Conservation (phyloP, 2,329 filamentous ascomycete genomes). For the Seiridium cupressi region DNA sequence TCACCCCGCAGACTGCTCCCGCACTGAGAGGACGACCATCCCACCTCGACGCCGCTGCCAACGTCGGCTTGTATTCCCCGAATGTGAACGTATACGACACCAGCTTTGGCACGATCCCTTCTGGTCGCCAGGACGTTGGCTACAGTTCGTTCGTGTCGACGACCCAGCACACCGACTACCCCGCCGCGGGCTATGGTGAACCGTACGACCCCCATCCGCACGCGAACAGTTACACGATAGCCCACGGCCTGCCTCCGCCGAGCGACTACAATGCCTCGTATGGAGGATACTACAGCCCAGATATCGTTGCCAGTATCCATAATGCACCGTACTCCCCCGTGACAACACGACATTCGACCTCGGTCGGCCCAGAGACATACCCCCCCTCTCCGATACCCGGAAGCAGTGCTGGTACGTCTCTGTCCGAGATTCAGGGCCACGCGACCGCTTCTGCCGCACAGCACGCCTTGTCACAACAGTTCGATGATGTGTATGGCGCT, state of each 20-base stretch:
- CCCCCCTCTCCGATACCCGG: conserved; percentile 2
- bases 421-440: conserved; percentile 4
- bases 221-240: conserved; percentile 24
- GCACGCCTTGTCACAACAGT: conserved; percentile 22
- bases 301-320: neutral
- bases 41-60: conserved; percentile 6
- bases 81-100: conserved; percentile 1
- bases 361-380: conserved; percentile 6
- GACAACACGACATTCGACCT: conserved; percentile 3
- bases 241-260: conserved; percentile 25
- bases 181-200: conserved; percentile 15
- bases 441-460: conserved; percentile 19
- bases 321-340: conserved; percentile 3
- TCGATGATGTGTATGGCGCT: conserved; percentile 25
- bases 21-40: conserved; percentile 19
- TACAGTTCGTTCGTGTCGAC: conserved; percentile 11
- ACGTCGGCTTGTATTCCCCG: neutral
- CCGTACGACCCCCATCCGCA: conserved; percentile 25
- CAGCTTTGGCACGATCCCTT: conserved; percentile 3
- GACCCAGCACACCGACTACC: conserved; percentile 18
- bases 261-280: conserved; percentile 18
- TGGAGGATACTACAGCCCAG: neutral
- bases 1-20: conserved; percentile 30
- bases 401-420: conserved; percentile 1
- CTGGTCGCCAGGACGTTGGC: conserved; percentile 7